These are phyloP conservation scores for Anaeramoeba ignava DNA, from an alignment of 78 protist species.

Conservation along the genomic window DNA sequence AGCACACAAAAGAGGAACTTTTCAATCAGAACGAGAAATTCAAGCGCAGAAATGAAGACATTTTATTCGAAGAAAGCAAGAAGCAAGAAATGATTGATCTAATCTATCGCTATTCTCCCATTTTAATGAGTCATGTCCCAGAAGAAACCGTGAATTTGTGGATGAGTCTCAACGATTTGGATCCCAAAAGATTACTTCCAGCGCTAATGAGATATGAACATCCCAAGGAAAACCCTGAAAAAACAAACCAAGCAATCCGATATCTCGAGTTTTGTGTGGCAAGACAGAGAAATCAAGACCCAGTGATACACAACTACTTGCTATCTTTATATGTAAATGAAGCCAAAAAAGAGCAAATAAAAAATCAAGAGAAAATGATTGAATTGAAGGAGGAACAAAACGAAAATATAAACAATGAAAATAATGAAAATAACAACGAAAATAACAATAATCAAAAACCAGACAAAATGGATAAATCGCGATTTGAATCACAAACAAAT, in stretches of 20 bases:
- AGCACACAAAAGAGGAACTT: too few species aligned
- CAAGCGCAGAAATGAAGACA: too few species aligned
- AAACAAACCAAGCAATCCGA: constrained; percentile 67
- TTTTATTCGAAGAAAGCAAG: too few species aligned
- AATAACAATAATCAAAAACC: too few species aligned
- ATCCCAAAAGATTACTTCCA: neutral
- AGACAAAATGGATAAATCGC: too few species aligned
- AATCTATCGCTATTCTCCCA: neutral
- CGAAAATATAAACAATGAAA: too few species aligned
- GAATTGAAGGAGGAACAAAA: too few species aligned
- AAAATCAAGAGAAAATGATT: too few species aligned
- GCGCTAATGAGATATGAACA: neutral
- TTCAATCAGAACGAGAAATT: too few species aligned
- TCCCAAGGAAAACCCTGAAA: neutral
- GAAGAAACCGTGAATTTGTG: neutral
- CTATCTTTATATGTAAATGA: constrained; percentile 62
- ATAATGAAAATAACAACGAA: too few species aligned
- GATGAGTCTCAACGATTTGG: neutral
- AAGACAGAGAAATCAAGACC: constrained; percentile 33
- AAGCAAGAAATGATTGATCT: neutral
- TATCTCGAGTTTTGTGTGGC: constrained; percentile 56
- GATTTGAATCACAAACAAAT: too few species aligned
- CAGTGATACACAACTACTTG: constrained; percentile 67
- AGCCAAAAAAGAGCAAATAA: too few species aligned
- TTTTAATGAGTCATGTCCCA: neutral